Evolutionary conservation across 2,329 filamentous ascomycete genomes (phyloP).

Genomic region (Sporothrix protearum): DNA sequence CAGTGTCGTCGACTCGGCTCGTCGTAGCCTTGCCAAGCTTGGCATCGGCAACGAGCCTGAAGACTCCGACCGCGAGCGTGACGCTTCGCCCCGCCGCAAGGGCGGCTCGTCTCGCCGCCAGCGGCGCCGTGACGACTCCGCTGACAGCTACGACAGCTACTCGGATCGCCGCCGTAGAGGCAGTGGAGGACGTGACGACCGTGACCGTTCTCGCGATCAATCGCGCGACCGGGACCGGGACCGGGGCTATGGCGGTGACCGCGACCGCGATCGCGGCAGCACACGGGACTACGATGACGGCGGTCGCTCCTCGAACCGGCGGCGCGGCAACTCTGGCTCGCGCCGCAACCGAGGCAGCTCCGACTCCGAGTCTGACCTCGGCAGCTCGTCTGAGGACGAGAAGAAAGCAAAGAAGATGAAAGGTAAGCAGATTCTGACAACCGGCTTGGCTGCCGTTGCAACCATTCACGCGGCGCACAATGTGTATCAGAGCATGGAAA

Average conservation of each 20-base stretch:
- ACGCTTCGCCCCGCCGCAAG: conserved; percentile 37
- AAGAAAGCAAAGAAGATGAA: conserved; percentile 54
- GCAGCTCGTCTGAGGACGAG: conserved; percentile 56
- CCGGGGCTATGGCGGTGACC: conserved; percentile 35
- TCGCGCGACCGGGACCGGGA: conserved; percentile 33
- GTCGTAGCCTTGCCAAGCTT: conserved; percentile 59
- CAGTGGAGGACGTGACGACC: conserved; percentile 34
- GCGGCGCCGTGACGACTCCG: conserved; percentile 33
- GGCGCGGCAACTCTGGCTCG: conserved; percentile 40
- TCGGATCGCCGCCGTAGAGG: conserved; percentile 19
- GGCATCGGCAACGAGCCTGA: conserved; percentile 54
- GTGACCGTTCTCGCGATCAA: conserved; percentile 33
- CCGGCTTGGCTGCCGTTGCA: conserved; percentile 55
- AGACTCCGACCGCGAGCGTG: conserved; percentile 33
- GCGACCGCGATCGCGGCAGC: conserved; percentile 34
- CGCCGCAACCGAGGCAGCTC: conserved; percentile 38
- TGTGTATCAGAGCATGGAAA: conserved; percentile 58
- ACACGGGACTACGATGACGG: conserved; percentile 47
- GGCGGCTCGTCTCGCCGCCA: conserved; percentile 28
- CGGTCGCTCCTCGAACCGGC: conserved; percentile 39
- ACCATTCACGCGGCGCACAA: conserved; percentile 59
- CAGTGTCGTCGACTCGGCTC: conserved; percentile 61
- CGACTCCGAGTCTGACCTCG: conserved; percentile 53
- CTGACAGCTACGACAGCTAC: conserved; percentile 46
- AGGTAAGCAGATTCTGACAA: conserved; percentile 60